A percentile compares a stretch with the other conserved stretches of the same genome.
Conservation (phyloP, 257 asterid genomes). For the Avicennia marina region DNA sequence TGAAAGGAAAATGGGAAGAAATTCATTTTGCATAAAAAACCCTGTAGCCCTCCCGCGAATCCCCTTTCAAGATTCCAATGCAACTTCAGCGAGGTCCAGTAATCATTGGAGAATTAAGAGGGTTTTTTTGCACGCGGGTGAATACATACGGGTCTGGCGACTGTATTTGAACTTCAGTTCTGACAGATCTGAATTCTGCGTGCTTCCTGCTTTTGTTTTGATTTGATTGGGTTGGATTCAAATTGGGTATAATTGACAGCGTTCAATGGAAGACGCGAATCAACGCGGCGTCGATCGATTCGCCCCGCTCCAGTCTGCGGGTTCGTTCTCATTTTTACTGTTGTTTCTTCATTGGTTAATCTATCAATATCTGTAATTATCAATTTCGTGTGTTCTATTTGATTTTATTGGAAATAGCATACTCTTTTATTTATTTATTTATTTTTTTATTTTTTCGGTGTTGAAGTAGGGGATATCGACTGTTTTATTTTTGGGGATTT, state of each 20-base stretch:
- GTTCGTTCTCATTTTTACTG: constrained; percentile 33
- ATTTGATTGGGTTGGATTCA: constrained; percentile 13
- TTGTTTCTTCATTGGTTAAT: not conserved
- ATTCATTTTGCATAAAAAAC: constrained; percentile 16
- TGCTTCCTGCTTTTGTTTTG: constrained; percentile 21
- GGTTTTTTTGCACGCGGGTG: constrained; percentile 4
- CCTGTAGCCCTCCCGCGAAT: constrained; percentile 58
- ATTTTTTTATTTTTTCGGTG: too few species aligned
- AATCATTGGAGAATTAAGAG: constrained; percentile 5
- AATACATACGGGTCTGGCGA: constrained; percentile 16
- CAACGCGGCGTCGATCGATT: constrained; percentile 61
- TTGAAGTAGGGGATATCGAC: too few species aligned
- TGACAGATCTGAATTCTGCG: constrained; percentile 38
- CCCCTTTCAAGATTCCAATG: constrained; percentile 11
- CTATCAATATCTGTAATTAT: not conserved
- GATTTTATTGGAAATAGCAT: too few species aligned
- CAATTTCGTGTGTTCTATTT: not conserved
- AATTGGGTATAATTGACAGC: constrained; percentile 20
- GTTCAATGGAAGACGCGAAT: constrained; percentile 65
- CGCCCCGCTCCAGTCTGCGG: constrained; percentile 53
- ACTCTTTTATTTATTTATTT: too few species aligned
- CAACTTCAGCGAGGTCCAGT: constrained; percentile 14
- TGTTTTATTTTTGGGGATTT: too few species aligned
- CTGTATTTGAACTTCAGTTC: constrained; percentile 26
- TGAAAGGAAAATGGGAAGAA: not conserved